Base-by-base conservation (phyloP, 2,329 filamentous ascomycete species). In the Arthrobotrys megalospora region DNA sequence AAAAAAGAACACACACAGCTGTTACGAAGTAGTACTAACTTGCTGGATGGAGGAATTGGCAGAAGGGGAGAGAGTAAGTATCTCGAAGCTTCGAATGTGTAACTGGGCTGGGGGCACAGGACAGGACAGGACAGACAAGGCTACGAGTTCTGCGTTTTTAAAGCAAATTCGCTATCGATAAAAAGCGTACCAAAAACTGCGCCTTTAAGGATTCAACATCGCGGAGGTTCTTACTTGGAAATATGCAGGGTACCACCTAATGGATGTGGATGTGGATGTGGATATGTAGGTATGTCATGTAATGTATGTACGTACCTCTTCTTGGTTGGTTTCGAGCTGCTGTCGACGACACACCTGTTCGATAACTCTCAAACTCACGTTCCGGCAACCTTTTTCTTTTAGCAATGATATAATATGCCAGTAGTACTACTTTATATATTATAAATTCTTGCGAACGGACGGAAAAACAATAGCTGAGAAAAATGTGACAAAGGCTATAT, bases 201-300 rank as follows among this genome's bases (percentile, higher is more conserved):
- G 53, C 67, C 58, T 52, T 58, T 72, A 72, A 72, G 68, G 68
- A 72, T 72, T 72, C 68, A 65, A 5, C 38, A 58, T 58, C 52
- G 52, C 34, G 52, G 52, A 55, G 32, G 52, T 38, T 53, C 34
- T 12, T 45, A 16, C 41, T 16, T 28, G 24, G 24, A 28, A 28
- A 38, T 45, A 45, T 45, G 41, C 41, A 45, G 41, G 41, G 41
- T 45, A 45, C 41, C n/a, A 45, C 41, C 43, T 47, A 21, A 41
- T n/a, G n/a, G n/a, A 6, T 10, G 8, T 8, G 7, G 7, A 41
- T 41, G 7, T 14, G 7, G 36, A 14, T 41, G 36, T 10, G 43
- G 43, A 16, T 48, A 48, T 24, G 45, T 48, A 2, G 14, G 47
- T 28, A 28, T 14, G 41, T 16, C 21, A 48, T 47, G 24, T 28